A percentile compares a stretch with the other conserved stretches of the same genome.
Evolutionary conservation across 306 rosid species (phyloP).

Genomic region (Fragaria nilgerrensis): DNA sequence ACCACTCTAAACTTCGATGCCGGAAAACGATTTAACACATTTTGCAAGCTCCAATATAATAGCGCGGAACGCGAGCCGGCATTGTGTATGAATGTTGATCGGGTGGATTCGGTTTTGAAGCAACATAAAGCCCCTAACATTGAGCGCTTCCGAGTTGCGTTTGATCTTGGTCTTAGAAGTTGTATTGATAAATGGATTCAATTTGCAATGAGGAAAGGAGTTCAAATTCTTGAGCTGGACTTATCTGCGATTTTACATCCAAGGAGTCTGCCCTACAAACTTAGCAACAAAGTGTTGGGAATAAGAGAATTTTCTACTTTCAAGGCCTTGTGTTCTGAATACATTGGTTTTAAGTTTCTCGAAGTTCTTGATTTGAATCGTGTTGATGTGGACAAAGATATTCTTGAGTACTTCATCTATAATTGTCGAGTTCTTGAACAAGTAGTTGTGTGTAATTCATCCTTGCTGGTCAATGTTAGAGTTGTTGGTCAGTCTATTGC

Average conservation of each 20-base stretch:
- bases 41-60: no score
- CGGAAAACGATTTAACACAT: background rate
- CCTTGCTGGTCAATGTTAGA: background rate
- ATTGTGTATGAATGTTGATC: background rate
- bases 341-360: background rate
- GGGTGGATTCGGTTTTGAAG: constrained; percentile 9
- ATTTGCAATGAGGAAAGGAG: background rate
- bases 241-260: background rate
- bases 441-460: background rate
- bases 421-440: background rate
- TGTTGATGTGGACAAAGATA: background rate
- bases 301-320: background rate
- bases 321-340: background rate
- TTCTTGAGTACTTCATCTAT: background rate
- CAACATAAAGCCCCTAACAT: background rate
- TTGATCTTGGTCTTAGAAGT: background rate
- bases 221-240: background rate
- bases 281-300: background rate
- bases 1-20: background rate
- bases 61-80: background rate
- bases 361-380: background rate
- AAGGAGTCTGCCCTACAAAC: background rate
- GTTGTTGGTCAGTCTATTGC: background rate
- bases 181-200: background rate
- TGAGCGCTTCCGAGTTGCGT: background rate